Base-by-base conservation (phyloP, 2,329 filamentous ascomycete species). In the Geosmithia flava region DNA sequence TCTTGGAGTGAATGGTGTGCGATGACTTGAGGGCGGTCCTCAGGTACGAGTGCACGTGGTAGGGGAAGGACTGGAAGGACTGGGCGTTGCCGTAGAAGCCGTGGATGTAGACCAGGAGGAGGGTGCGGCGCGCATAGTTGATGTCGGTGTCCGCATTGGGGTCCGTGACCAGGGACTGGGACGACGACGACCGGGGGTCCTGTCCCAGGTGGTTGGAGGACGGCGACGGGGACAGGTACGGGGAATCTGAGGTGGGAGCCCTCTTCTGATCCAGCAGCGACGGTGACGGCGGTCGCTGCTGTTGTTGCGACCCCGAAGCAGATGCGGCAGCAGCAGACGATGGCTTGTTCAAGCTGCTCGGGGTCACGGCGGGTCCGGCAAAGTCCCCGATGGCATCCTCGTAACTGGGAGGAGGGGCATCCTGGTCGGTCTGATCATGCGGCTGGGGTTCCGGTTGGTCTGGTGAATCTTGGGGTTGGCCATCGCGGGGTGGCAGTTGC, bases 31-130 rank as follows among this genome's bases (percentile, higher is more conserved):
- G 67, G 1, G 81, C 71, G 8, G 78, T 70, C 13, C 79, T 79
- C 40, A 94, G 70, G 37, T 86, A 73, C 55, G 81, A 78, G 62
- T 96, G 90, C 3, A 95, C 78, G 66, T 95, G 88, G 7, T 85
- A 85, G 1, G 90, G 90, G 56, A 96, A 95, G 43, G 84, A 87
- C 52, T 82, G 78, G 60, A 96, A 96, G 50, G 86, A 94, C 30
- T 85, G 84, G 62, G 93, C 86, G 51, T 87, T 84, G 47, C 90
- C 89, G 74, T 93, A 84, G 66, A 94, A 95, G 51, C 90, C 89
- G 68, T 95, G 90, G 49, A 95, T 81, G 61, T 89, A 95, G 47
- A 95, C 70, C 20, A 95, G 61, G 1, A 96, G 73, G 20, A 96
- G 70, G 23, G 71, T 78, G 52, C 78, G 72, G 43, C 71, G 69